Conservation (phyloP, 2,329 filamentous ascomycete genomes). For the Neonectria punicea region DNA sequence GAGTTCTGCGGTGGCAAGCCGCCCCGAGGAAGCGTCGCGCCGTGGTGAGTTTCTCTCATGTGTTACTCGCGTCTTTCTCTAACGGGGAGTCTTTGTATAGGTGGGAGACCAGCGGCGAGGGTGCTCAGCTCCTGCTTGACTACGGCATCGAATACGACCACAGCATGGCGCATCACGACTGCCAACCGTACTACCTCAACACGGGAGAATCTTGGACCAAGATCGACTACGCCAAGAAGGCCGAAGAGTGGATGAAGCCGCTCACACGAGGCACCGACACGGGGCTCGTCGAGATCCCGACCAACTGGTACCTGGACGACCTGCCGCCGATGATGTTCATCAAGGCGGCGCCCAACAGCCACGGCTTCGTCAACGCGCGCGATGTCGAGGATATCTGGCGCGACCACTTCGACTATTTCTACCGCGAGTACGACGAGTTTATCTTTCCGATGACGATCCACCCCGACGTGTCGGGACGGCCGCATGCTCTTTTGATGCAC, state of each 20-base stretch:
- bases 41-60: constrained; percentile 59
- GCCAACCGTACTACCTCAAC: constrained; percentile 71
- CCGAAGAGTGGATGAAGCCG: constrained; percentile 57
- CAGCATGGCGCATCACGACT: constrained; percentile 72
- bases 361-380: constrained; percentile 67
- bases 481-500: constrained; percentile 79
- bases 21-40: constrained; percentile 77
- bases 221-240: constrained; percentile 66
- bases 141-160: constrained; percentile 79
- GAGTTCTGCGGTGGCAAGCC: constrained; percentile 73
- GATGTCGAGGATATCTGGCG: constrained; percentile 74
- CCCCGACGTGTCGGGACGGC: constrained; percentile 76
- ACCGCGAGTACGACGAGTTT: constrained; percentile 80
- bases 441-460: constrained; percentile 83
- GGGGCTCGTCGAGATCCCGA: constrained; percentile 72
- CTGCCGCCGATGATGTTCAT: constrained; percentile 80
- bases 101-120: constrained; percentile 76
- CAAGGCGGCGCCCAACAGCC: constrained; percentile 71
- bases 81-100: constrained; percentile 48
- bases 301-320: constrained; percentile 71
- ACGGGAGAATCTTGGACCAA: constrained; percentile 75
- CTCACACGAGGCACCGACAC: constrained; percentile 67
- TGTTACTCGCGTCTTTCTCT: background rate
- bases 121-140: constrained; percentile 69
- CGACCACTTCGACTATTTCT: constrained; percentile 78